phyloP scores from a whole-genome alignment of 768 basidiomycete genomes.

The Tulasnella sp. region DNA sequence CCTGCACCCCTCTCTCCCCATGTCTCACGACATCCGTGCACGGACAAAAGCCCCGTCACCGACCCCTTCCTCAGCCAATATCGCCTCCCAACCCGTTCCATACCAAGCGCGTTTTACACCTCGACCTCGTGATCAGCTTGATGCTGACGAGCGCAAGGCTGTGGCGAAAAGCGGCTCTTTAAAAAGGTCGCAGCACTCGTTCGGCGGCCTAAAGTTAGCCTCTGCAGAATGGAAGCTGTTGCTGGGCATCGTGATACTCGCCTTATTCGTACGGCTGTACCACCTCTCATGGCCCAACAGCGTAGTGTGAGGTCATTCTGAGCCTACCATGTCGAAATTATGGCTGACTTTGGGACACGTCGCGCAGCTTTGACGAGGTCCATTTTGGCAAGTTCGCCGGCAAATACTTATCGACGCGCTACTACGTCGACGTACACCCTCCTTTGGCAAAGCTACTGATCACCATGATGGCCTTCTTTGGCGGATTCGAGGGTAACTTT shows the following conservation, averaged over 20 bases:
- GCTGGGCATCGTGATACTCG: constrained; percentile 52
- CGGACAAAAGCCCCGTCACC: no score
- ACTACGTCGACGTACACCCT: constrained; percentile 93
- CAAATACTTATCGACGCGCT: constrained; percentile 85
- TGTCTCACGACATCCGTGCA: no score
- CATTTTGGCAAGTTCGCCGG: constrained; percentile 97
- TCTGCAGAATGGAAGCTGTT: constrained; percentile 71
- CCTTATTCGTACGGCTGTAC: constrained; percentile 72
- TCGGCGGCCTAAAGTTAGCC: constrained; percentile 53
- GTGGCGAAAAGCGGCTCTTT: constrained; percentile 11
- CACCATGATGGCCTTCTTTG: constrained; percentile 77
- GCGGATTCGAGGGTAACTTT: constrained; percentile 84
- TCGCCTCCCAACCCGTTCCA: not conserved
- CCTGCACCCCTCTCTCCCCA: no score
- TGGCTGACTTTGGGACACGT: not conserved
- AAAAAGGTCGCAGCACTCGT: not conserved
- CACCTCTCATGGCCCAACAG: constrained; percentile 75
- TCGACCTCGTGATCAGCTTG: constrained; percentile 50
- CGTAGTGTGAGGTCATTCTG: constrained; percentile 62
- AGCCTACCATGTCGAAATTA: not conserved
- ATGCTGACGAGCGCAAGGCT: constrained; percentile 50
- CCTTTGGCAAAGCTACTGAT: constrained; percentile 93
- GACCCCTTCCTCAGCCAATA: no score
- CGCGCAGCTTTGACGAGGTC: constrained; percentile 84
- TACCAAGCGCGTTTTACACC: constrained; percentile 44